A percentile compares a stretch with the other conserved stretches of the same genome.
Evolutionary conservation across 2,329 filamentous ascomycete species (phyloP).

Genomic region (Colletotrichum sp.): DNA sequence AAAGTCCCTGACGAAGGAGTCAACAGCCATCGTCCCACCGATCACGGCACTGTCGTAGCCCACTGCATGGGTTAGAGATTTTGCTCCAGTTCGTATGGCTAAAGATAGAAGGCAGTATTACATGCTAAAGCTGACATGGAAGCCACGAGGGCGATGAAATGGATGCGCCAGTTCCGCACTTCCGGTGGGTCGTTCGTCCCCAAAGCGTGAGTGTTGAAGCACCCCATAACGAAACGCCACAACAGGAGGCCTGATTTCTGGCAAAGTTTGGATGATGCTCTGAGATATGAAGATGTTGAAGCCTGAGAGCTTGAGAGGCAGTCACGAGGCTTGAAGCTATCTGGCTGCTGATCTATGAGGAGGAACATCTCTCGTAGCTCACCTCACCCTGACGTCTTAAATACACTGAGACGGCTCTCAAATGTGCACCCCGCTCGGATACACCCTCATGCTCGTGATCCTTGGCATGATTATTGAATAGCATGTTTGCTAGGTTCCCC

Average conservation of each 20-base stretch:
- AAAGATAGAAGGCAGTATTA: neutral
- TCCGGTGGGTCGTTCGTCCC: neutral
- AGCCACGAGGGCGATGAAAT: constrained; percentile 22
- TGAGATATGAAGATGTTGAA: accelerated
- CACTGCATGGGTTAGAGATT: neutral
- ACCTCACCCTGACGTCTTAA: neutral
- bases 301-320: neutral
- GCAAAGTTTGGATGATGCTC: neutral
- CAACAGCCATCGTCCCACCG: neutral
- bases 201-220: constrained; percentile 13
- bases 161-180: constrained; percentile 25
- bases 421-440: neutral
- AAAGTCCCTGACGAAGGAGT: constrained; percentile 12
- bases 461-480: neutral
- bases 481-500: neutral
- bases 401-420: neutral
- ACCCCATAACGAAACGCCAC: neutral
- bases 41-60: neutral
- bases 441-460: neutral
- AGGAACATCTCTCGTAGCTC: neutral
- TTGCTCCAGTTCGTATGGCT: accelerated
- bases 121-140: constrained; percentile 27
- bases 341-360: neutral
- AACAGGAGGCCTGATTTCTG: neutral
- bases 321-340: neutral